phyloP scores from a whole-genome alignment of 2,329 filamentous ascomycete species.

The Fusarium citri region DNA sequence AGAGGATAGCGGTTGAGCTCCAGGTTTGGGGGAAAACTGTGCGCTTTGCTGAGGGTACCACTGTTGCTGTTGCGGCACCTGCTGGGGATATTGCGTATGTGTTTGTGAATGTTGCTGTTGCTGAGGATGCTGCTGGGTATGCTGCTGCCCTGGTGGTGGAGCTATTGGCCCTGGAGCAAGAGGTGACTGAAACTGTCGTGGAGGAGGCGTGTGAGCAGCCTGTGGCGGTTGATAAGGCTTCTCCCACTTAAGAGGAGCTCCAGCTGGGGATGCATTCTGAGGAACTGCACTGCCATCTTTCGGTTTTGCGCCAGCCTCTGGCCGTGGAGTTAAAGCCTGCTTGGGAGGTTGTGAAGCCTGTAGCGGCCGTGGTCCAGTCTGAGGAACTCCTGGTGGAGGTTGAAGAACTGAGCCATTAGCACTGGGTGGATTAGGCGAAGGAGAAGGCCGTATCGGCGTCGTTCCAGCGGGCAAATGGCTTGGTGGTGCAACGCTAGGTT shows the following conservation, averaged over 20 bases:
- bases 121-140: slow-evolving; percentile 36
- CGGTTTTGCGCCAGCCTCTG: slow-evolving; percentile 49
- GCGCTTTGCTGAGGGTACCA: slow-evolving; percentile 40
- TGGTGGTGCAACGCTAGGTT: slow-evolving; percentile 46
- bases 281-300: slow-evolving; percentile 44
- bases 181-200: slow-evolving; percentile 45
- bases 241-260: slow-evolving; percentile 55
- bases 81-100: slow-evolving; percentile 30
- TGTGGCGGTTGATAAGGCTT: slow-evolving; percentile 55
- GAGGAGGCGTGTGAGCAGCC: slow-evolving; percentile 40
- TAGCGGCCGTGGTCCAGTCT: slow-evolving; percentile 48
- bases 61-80: slow-evolving; percentile 33
- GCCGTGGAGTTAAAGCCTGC: slow-evolving; percentile 50
- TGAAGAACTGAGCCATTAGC: slow-evolving; percentile 52
- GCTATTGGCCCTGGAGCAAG: slow-evolving; percentile 39
- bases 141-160: slow-evolving; percentile 38
- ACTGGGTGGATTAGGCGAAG: slow-evolving; percentile 48
- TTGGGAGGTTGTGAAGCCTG: slow-evolving; percentile 50
- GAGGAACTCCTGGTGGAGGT: slow-evolving; percentile 50
- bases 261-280: slow-evolving; percentile 41
- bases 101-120: slow-evolving; percentile 31
- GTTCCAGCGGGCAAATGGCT: slow-evolving; percentile 46
- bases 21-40: slow-evolving; percentile 38
- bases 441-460: slow-evolving; percentile 46
- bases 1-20: slow-evolving; percentile 37